Evolutionary conservation across 352 stramenopile genomes (phyloP), one percentile per base, ranked within the genome.

Genomic region (Globisporangium megalacanthum): DNA sequence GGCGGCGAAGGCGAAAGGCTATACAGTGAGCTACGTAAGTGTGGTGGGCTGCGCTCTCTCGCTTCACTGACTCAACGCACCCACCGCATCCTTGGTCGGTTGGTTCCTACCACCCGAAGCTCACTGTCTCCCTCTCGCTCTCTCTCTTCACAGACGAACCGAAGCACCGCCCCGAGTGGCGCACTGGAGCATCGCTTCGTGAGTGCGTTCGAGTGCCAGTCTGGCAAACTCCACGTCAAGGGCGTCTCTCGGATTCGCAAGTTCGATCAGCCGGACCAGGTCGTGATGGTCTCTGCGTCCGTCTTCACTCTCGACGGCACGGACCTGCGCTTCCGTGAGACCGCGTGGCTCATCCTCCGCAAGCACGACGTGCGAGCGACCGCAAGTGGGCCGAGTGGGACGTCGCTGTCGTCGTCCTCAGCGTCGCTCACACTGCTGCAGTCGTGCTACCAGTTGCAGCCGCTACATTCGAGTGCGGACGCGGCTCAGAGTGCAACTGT

Each of bases 261-360:
- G 29, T 56, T 49, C 14, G 15, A 33, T 10, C 25, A 44, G 19
- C 5, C 29, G 19, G 20, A 48, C 31, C 51, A 19, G 19, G 36
- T 56, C 37, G 51, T 46, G 51, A 22, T 49, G 17, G 37, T 20
- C 6, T 56, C 37, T 37, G n/a, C 33, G 17, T 36, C 36, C 36
- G 15, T 56, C 9, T n/a, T 45, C 8, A 45, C 6, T 4, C 35
- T 45, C 25, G 35, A 19, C 1, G 51, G 36, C 35, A 39, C 51
- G 35, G 36, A 45, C 4, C 22, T 56, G 14, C 20, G 31, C 2
- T 56, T 56, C 37, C 51, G 33, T 29, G 51, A 56, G 36, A 33
- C 37, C 6, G 51, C n/a, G 51, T 56, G 51, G 51, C 20, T 56
- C 11, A 47, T 56, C 39, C 15, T 45, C 13, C 7, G 13, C 39